Base-by-base conservation (phyloP, 148 eudicot species). In the Limonium bicolor region DNA sequence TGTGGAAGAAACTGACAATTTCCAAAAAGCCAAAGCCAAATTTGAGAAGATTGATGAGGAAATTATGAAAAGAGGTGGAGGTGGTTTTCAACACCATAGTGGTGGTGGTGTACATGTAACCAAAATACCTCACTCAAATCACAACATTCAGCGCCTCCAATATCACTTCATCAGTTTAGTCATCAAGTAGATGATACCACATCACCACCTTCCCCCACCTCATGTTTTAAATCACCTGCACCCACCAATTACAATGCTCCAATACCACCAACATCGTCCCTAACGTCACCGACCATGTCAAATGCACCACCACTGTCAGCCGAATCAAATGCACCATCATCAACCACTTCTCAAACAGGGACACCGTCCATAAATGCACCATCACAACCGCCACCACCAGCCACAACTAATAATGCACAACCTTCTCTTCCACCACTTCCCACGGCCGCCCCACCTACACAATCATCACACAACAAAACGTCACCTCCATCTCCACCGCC, bases 401-500 rank as follows among this genome's bases (percentile, higher is more conserved):
- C 27, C 2, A 48, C 59, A 12, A 38, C 54, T 2, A 48, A 30
- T 34, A 8, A 4, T 3, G 36, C 56, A 7, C 41, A 29, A 4
- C 48, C 58, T 4, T 54, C 49, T 0, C 63, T 46, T 17, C 56
- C 56, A 13, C 49, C 63, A 5, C 27, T 20, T 12, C 46, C 46
- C 25, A 43, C 1, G 21, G 5, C 25, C 21, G 14, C 11, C 4
- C 4, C 30, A 23, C 20, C 28, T 20, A 42, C 37, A 2, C 56
- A 41, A 0, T 43, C 63, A 15, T 28, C 26, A 2, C 20, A 25
- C 6, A 9, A 15, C 13, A 15, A 24, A 1, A 12, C 25, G 26
- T 27, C 57, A 4, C 53, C 67, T 10, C 44, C 48, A 9, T 59
- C 53, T 12, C 45, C 67, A 11, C 56, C 55, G n/a, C 20, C 53